Evolutionary conservation across 2,329 filamentous ascomycete genomes (phyloP), one percentile per base, ranked within the genome.

Genomic region (Fonsecaea multimorphosa): DNA sequence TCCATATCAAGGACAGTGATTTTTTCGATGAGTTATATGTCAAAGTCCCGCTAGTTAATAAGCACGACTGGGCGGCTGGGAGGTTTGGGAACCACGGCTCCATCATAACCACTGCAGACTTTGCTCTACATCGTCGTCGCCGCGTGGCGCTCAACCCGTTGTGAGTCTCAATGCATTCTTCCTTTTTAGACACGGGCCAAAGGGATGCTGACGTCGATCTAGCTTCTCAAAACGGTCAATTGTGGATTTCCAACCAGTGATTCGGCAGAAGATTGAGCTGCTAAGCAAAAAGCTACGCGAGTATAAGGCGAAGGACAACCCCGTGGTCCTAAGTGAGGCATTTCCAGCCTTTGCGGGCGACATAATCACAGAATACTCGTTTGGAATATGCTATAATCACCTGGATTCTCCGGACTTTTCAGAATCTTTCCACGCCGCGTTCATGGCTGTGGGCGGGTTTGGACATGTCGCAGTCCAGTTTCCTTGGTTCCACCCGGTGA

Each of bases 291-390:
- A 55, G 40, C 14, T 66, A 2, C 4, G 29, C 16, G 31, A 64
- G 32, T 58, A 58, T 9, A 55, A 58, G 24, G 55, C 36, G 14
- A 49, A 29, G 24, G 54, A 31, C 22, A 14, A n/a, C 14, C 29
- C 54, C 0, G 36, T 66, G 3, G 36, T 49, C 12, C 55, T 66
- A 3, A 38, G 51, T 14, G 40, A 54, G 19, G 72, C 77, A 0
- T 79, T 78, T 52, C 78, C 76, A 31, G 78, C 78, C 19, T 74
- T 78, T 58, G 78, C 78, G 1, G 80, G 79, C 36, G 80, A 82
- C 29, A 77, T 82, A 44, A 80, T 83, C 68, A 79, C 79, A 65
- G 75, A 80, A 61, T 81, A 81, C 64, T 66, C 64, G 40, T 69
- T 70, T 52, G 68, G 55, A 19, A 55, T 51, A 11, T 61, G 49